Conservation (phyloP, 2,329 filamentous ascomycete genomes). For the Ascocoryne sarcoides region DNA sequence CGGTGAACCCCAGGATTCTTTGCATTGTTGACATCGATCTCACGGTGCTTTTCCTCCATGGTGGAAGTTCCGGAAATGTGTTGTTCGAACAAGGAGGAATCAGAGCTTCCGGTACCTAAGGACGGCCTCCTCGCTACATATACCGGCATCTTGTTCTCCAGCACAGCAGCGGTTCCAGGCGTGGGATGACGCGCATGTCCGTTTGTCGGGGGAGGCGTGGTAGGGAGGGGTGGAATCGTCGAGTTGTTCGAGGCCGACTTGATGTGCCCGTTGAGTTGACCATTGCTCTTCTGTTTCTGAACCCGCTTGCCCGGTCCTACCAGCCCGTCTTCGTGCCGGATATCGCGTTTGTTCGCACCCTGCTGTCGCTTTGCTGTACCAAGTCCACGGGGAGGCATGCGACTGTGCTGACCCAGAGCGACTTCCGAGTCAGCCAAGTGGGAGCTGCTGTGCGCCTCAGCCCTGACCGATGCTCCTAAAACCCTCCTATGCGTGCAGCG, state of each 20-base stretch:
- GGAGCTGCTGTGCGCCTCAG: conserved; percentile 17
- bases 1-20: conserved; percentile 61
- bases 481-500: background rate
- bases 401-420: conserved; percentile 29
- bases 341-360: conserved; percentile 54
- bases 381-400: conserved; percentile 29
- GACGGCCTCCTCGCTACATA: conserved; percentile 39
- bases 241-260: conserved; percentile 34
- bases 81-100: conserved; percentile 44
- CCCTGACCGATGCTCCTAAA: conserved; percentile 1
- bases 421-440: conserved; percentile 28
- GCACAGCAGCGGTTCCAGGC: conserved; percentile 16
- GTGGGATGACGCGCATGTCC: conserved; percentile 22
- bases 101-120: conserved; percentile 46
- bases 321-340: conserved; percentile 79
- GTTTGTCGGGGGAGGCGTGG: conserved; percentile 32
- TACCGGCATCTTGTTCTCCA: conserved; percentile 28
- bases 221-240: conserved; percentile 32
- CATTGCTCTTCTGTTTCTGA: conserved; percentile 45
- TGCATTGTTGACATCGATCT: conserved; percentile 61
- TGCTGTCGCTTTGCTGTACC: conserved; percentile 28
- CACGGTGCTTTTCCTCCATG: conserved; percentile 46
- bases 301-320: conserved; percentile 66
- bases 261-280: conserved; percentile 42
- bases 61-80: conserved; percentile 33